Conservation (phyloP, 1,284 basidiomycete species). For the Ustilago shanxiensis region DNA sequence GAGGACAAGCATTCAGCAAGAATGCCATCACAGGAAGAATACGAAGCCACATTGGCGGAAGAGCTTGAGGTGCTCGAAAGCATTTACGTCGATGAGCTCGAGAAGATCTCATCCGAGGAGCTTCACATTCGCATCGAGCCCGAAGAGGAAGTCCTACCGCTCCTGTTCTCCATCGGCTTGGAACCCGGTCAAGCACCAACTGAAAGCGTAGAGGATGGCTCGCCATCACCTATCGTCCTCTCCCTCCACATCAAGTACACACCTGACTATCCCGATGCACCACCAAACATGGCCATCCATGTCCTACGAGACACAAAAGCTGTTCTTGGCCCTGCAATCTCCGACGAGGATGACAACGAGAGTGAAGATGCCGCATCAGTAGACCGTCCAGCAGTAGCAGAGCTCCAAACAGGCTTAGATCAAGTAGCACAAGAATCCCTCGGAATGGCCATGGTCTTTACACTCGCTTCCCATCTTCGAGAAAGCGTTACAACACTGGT, state of each 20-base stretch:
- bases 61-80: conserved; percentile 95
- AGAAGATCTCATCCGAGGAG: conserved; percentile 86
- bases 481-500: conserved; percentile 78
- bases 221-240: conserved; percentile 77
- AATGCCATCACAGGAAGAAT: conserved; percentile 68
- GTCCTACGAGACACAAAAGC: conserved; percentile 73
- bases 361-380: neutral
- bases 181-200: conserved; percentile 38
- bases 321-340: conserved; percentile 38
- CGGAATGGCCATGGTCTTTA: conserved; percentile 98
- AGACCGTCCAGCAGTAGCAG: conserved; percentile 26
- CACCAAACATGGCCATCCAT: conserved; percentile 82
- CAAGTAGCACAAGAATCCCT: conserved; percentile 85
- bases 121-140: conserved; percentile 89
- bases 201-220: conserved; percentile 43
- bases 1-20: neutral
- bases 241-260: conserved; percentile 80
- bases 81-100: conserved; percentile 93
- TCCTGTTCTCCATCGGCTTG: conserved; percentile 24
- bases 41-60: conserved; percentile 75
- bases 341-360: conserved; percentile 20
- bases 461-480: conserved; percentile 86
- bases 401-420: conserved; percentile 73
- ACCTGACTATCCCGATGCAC: conserved; percentile 79
- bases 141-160: conserved; percentile 79